A percentile compares a stretch with the other conserved stretches of the same genome.
Conservation (phyloP, 2,329 filamentous ascomycete species). For the Diplodia seriata region DNA sequence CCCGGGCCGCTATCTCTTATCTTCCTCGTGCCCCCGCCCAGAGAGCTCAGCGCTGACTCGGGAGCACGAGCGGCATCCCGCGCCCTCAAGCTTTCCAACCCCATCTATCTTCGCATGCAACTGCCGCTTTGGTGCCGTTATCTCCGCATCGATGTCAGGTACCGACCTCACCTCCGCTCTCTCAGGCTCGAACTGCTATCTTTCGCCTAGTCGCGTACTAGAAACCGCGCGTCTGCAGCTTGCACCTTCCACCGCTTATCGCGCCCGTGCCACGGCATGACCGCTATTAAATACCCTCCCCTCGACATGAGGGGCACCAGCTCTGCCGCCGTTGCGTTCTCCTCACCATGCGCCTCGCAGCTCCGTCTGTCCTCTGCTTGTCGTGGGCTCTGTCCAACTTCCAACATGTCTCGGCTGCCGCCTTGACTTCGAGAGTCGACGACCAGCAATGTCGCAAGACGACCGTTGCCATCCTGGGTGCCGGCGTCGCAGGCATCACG, state of each 20-base stretch:
- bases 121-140: constrained; percentile 11
- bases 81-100: constrained; percentile 11
- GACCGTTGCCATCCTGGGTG: constrained; percentile 55
- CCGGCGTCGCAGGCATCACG: constrained; percentile 68
- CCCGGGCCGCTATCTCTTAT: constrained; percentile 2
- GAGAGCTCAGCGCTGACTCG: neutral
- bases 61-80: neutral
- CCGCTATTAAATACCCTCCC: neutral
- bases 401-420: constrained; percentile 34
- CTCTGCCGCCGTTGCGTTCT: neutral
- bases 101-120: constrained; percentile 12
- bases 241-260: constrained; percentile 2
- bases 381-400: neutral
- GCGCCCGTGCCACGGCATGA: neutral
- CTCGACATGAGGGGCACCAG: neutral
- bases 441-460: constrained; percentile 43
- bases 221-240: neutral
- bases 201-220: constrained; percentile 10
- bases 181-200: constrained; percentile 1
- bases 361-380: neutral
- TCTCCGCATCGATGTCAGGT: constrained; percentile 24
- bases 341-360: constrained; percentile 9
- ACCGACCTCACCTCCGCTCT: neutral
- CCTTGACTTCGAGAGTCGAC: constrained; percentile 34
- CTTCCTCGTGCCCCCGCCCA: neutral